These are phyloP conservation scores for Ulmus americana DNA, from an alignment of 331 rosid genomes.

Conservation along the genomic window DNA sequence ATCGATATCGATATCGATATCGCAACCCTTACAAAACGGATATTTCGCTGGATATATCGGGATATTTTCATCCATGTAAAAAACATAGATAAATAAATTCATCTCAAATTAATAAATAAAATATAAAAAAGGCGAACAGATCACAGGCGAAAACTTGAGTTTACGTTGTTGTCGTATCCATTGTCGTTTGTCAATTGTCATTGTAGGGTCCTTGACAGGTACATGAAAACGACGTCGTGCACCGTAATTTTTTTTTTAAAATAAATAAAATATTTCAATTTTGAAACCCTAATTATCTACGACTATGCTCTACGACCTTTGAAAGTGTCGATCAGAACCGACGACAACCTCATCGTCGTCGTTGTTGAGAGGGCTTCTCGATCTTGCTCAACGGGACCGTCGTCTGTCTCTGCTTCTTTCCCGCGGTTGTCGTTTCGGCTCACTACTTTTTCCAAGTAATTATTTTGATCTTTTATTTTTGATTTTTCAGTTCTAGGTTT, in stretches of 20 bases:
- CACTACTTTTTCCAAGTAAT: conserved; percentile 14
- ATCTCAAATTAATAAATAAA: no score
- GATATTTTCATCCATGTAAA: no score
- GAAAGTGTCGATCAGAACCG: neutral
- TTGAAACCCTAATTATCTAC: neutral
- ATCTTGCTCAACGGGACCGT: neutral
- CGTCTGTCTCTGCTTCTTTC: conserved; percentile 10
- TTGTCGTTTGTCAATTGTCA: neutral
- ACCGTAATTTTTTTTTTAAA: no score
- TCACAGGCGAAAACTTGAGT: neutral
- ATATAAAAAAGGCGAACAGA: no score
- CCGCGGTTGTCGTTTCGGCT: conserved; percentile 14
- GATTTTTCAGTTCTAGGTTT: neutral
- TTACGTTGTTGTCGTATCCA: conserved; percentile 6
- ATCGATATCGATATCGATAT: no score
- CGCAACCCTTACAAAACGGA: no score
- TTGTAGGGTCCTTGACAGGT: neutral
- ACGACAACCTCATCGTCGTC: conserved; percentile 31
- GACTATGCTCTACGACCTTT: conserved; percentile 6
- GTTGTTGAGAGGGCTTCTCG: conserved; percentile 21
- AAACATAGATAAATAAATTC: no score
- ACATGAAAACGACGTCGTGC: conserved; percentile 21
- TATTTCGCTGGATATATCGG: no score
- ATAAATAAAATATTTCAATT: no score
- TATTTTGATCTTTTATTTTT: neutral